Conservation (phyloP, 2,329 filamentous ascomycete species). For the Didymella segeticola region DNA sequence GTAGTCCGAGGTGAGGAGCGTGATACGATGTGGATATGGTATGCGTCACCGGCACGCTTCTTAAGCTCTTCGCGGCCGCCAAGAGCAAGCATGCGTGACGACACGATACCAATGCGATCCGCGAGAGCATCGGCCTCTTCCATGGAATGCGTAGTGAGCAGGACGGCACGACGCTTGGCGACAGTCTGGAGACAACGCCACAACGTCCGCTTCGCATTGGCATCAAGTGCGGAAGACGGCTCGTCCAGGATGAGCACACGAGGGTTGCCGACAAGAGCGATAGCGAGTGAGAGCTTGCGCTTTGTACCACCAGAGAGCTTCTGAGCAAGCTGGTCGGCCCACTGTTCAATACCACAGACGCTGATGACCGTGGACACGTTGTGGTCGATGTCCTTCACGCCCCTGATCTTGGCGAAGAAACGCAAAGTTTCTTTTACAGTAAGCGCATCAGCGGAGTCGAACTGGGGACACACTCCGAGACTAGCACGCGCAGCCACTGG, state of each 20-base stretch:
- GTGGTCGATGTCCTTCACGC: slow-evolving; percentile 74
- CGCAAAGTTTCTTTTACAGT: slow-evolving; percentile 82
- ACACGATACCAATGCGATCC: slow-evolving; percentile 85
- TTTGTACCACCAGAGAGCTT: slow-evolving; percentile 88
- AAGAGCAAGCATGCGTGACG: slow-evolving; percentile 81
- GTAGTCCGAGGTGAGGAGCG: slow-evolving; percentile 74
- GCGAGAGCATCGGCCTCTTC: slow-evolving; percentile 89
- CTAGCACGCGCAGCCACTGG: slow-evolving; percentile 72
- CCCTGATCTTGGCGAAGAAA: slow-evolving; percentile 85
- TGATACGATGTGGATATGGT: slow-evolving; percentile 73
- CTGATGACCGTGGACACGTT: slow-evolving; percentile 78
- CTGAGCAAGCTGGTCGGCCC: slow-evolving; percentile 74
- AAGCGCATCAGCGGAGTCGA: slow-evolving; percentile 81
- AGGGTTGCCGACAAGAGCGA: slow-evolving; percentile 90
- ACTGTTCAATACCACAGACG: slow-evolving; percentile 77
- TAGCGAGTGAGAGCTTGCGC: slow-evolving; percentile 84
- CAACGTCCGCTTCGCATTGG: slow-evolving; percentile 81
- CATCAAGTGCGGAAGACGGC: slow-evolving; percentile 84
- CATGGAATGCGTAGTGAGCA: slow-evolving; percentile 88
- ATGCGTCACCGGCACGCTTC: slow-evolving; percentile 63
- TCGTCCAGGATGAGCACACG: slow-evolving; percentile 89
- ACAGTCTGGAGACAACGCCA: slow-evolving; percentile 90
- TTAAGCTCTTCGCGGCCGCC: slow-evolving; percentile 77
- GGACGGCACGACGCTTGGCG: slow-evolving; percentile 76
- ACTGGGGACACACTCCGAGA: slow-evolving; percentile 83